Evolutionary conservation across 306 rosid genomes (phyloP).

Genomic region (Geum urbanum): DNA sequence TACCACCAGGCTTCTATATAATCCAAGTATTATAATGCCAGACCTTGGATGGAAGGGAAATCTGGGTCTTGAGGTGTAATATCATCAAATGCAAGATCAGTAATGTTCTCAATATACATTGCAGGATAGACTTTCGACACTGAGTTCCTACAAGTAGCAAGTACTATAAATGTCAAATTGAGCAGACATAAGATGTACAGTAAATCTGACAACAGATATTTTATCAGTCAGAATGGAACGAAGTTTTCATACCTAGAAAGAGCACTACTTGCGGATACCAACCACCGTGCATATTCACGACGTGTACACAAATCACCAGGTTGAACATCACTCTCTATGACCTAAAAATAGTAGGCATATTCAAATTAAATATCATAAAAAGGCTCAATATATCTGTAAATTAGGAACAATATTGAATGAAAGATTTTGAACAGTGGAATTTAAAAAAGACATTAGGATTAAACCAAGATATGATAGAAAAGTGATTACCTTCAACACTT

Average conservation of each 20-base stretch:
- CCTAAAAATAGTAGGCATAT: constrained; percentile 42
- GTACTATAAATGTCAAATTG: constrained; percentile 14
- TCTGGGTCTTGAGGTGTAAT: constrained; percentile 84
- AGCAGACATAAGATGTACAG: constrained; percentile 10
- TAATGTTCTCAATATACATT: constrained; percentile 83
- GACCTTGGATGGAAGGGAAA: constrained; percentile 93
- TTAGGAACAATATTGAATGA: constrained; percentile 11
- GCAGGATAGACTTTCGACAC: constrained; percentile 93
- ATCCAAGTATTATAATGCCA: constrained; percentile 19
- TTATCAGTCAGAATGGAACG: constrained; percentile 13
- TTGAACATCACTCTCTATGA: constrained; percentile 80
- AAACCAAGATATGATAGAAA: background rate
- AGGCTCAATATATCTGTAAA: background rate
- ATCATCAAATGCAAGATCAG: constrained; percentile 94
- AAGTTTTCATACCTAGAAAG: constrained; percentile 71
- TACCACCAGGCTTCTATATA: background rate
- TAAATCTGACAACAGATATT: constrained; percentile 10
- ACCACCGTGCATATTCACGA: constrained; percentile 97
- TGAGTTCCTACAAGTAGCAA: constrained; percentile 52
- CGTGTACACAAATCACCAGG: constrained; percentile 88
- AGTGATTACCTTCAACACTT: constrained; percentile 73
- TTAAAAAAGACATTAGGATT: background rate
- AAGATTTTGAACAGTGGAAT: background rate
- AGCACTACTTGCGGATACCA: constrained; percentile 84
- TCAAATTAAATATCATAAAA: background rate